A percentile compares a stretch with the other conserved stretches of the same genome.
Conservation (phyloP, 2,329 filamentous ascomycete species). For the Stenocarpella maydis region DNA sequence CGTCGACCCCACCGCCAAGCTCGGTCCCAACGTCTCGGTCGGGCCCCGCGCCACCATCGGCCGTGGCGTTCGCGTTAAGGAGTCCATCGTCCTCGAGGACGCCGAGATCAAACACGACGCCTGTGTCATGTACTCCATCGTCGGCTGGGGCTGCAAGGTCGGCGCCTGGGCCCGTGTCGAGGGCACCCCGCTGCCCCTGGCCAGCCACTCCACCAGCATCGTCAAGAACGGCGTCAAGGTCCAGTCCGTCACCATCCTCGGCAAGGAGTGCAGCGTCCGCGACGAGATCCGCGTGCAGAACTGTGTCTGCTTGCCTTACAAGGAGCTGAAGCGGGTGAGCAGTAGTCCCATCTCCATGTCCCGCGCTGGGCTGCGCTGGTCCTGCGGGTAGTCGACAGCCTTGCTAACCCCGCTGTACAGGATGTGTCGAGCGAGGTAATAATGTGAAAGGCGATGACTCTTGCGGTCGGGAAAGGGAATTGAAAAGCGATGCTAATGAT, state of each 20-base stretch:
- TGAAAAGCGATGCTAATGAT: slow-evolving; percentile 25
- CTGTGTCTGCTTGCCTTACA: slow-evolving; percentile 96
- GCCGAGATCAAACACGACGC: slow-evolving; percentile 96
- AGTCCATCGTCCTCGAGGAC: slow-evolving; percentile 94
- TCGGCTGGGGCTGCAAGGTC: slow-evolving; percentile 95
- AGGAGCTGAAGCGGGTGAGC: slow-evolving; percentile 94
- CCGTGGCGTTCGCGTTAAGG: slow-evolving; percentile 90
- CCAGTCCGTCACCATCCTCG: slow-evolving; percentile 95
- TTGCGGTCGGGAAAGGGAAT: too few relatives aligned
- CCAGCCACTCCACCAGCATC: slow-evolving; percentile 91
- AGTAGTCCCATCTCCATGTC: too few relatives aligned
- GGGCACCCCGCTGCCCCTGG: slow-evolving; percentile 87
- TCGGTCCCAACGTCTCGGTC: slow-evolving; percentile 96
- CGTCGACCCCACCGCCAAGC: slow-evolving; percentile 93
- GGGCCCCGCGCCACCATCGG: slow-evolving; percentile 88
- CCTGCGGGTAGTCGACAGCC: background rate
- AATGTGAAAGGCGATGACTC: slow-evolving; percentile 21
- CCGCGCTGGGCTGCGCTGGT: background rate
- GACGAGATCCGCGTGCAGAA: slow-evolving; percentile 98
- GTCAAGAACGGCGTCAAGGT: slow-evolving; percentile 99
- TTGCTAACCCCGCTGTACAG: slow-evolving; percentile 49
- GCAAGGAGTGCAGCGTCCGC: slow-evolving; percentile 93
- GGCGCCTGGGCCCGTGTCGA: slow-evolving; percentile 99
- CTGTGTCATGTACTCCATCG: slow-evolving; percentile 93
- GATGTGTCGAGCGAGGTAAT: slow-evolving; percentile 90